Base-by-base conservation (phyloP, 2,329 filamentous ascomycete species). In the Paecilomyces sp. region DNA sequence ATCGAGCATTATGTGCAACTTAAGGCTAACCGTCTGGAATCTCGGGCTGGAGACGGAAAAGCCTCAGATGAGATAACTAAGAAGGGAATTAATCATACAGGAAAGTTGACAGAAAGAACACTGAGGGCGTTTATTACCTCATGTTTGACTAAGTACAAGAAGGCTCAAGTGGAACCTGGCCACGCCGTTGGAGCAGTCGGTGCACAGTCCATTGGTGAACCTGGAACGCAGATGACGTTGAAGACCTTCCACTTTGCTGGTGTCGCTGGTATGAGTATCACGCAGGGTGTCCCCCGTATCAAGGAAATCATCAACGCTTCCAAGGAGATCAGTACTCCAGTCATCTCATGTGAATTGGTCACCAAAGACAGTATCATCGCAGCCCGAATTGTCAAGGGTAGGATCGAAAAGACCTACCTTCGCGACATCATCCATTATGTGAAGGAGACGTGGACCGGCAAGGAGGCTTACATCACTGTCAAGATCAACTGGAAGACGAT, bases 221-320 rank as follows among this genome's bases (percentile, higher is more conserved):
- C 94, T 0, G 94, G 94, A 73, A 99, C 94, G 0, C 94, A 99
- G 76, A 99, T 99, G 94, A 99, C 94, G 1, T 79, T 99, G 64
- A 97, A 97, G 79, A 97, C 94, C 72, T 97, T 97, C 86, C 94
- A 97, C 89, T 99, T 99, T 80, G 94, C 94, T 72, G 94, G 94
- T 89, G 94, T 99, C 64, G 94, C 94, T 52, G 93, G 93, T 74
- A 97, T 99, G 94, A 96, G 91, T 83, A 96, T 99, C 71, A 99
- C 94, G 0, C 91, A 97, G 71, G 94, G 94, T 90, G 94, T 99
- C 6, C 94, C 94, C 1, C 93, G 94, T 87, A 99, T 99, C 80
- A 99, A 99, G 79, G 94, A 99, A 81, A 99, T 99, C 66, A 99
- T 99, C 86, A 99, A 99, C 77, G 94, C 94, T 5, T 96, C 92